These are phyloP conservation scores for Stachybotrys chlorohalonatus DNA, from an alignment of 2,329 filamentous ascomycete species.

Conservation along the genomic window DNA sequence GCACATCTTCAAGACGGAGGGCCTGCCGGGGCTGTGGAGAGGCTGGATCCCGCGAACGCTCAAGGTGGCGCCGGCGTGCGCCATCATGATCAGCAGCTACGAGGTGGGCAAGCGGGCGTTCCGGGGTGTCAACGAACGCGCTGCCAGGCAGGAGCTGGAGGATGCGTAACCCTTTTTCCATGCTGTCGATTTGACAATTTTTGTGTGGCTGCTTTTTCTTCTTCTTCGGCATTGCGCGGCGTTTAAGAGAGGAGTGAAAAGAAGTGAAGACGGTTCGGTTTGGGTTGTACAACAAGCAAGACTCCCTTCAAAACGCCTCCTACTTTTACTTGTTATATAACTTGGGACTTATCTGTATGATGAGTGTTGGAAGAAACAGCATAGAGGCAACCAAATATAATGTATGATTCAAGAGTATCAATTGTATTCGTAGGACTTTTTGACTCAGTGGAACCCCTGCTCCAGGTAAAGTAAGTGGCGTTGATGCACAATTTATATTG, in stretches of 20 bases:
- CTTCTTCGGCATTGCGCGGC: constrained; percentile 3
- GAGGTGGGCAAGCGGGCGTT: constrained; percentile 92
- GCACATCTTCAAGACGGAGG: constrained; percentile 86
- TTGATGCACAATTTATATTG: constrained; percentile 10
- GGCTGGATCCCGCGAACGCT: constrained; percentile 88
- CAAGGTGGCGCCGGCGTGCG: constrained; percentile 92
- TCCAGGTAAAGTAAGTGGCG: not conserved
- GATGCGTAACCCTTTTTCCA: not conserved
- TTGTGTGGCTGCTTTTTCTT: not conserved
- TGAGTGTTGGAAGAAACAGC: constrained; percentile 4
- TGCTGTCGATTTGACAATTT: not conserved
- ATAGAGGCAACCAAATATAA: constrained; percentile 1
- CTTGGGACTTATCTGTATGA: not conserved
- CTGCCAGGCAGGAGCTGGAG: constrained; percentile 6
- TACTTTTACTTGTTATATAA: constrained; percentile 2
- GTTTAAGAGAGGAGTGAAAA: not conserved
- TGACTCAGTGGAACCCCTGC: no score
- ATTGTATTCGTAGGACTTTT: no score
- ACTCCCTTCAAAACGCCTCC: not conserved
- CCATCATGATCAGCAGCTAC: constrained; percentile 98
- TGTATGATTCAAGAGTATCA: not conserved
- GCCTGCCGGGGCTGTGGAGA: constrained; percentile 70
- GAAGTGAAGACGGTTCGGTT: not conserved
- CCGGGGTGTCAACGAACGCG: constrained; percentile 56
- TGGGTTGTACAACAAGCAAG: not conserved